Percentiles rank a stretch among this genome's conserved stretches.
phyloP scores from a whole-genome alignment of 257 asterid species.

The Capsicum baccatum region DNA sequence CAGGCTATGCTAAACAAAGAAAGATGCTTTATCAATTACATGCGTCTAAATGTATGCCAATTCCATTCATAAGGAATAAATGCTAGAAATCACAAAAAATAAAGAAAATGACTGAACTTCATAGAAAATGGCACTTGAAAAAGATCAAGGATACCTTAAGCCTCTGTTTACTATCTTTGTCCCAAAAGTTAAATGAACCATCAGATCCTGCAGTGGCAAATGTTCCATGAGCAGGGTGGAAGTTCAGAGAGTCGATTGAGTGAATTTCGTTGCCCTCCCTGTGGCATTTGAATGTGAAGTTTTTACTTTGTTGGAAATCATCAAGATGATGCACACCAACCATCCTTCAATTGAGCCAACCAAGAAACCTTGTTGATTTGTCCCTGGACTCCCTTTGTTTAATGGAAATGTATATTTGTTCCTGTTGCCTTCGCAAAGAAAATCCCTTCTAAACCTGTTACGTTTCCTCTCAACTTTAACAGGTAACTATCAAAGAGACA shows the following conservation, averaged over 20 bases:
- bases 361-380: constrained; percentile 25
- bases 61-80: background rate
- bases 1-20: background rate
- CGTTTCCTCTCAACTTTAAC: background rate
- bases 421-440: background rate
- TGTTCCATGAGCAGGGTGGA: constrained; percentile 90
- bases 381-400: background rate
- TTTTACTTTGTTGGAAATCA: constrained; percentile 76
- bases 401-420: background rate
- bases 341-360: constrained; percentile 98
- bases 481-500: background rate
- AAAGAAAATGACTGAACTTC: background rate
- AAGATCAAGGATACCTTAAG: constrained; percentile 61
- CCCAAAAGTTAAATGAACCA: constrained; percentile 95
- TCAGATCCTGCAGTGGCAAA: constrained; percentile 96
- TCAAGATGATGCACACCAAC: constrained; percentile 96
- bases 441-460: background rate
- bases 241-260: constrained; percentile 86
- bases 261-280: constrained; percentile 83
- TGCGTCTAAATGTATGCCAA: background rate
- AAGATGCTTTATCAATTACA: background rate
- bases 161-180: constrained; percentile 95
- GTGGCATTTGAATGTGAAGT: constrained; percentile 97
- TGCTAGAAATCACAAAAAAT: background rate
- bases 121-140: background rate